Conservation (phyloP, 306 rosid species). For the Lathyrus sativus region DNA sequence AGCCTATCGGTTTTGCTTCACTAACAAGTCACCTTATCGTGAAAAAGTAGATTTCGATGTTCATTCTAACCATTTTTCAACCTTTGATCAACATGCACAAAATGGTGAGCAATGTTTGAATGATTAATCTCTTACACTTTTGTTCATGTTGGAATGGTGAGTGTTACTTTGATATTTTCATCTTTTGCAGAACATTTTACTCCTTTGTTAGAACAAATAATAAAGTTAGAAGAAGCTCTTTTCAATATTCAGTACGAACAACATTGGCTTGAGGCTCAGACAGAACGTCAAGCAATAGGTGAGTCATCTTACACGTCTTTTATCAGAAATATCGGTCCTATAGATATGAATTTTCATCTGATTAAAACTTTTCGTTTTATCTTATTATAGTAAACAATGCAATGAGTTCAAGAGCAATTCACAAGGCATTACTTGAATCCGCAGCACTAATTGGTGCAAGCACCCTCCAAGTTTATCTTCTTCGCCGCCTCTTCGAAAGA, state of each 20-base stretch:
- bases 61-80: constrained; percentile 58
- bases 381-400: constrained; percentile 57
- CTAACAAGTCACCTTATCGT: constrained; percentile 77
- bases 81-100: constrained; percentile 58
- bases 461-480: constrained; percentile 66
- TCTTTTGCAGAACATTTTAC: constrained; percentile 60
- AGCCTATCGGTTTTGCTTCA: constrained; percentile 72
- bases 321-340: background rate
- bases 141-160: background rate
- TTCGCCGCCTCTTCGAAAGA: constrained; percentile 60
- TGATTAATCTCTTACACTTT: background rate
- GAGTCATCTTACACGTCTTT: background rate
- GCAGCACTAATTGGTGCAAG: constrained; percentile 66
- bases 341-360: background rate
- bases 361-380: constrained; percentile 14
- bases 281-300: constrained; percentile 73
- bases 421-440: constrained; percentile 68
- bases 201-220: constrained; percentile 59
- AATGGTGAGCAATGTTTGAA: constrained; percentile 48
- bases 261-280: constrained; percentile 88
- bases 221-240: constrained; percentile 74
- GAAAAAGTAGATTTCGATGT: constrained; percentile 82
- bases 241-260: constrained; percentile 80
- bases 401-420: constrained; percentile 61
- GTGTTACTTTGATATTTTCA: constrained; percentile 30